Base-by-base conservation (phyloP, 768 basidiomycete species). In the Amanita muscaria region DNA sequence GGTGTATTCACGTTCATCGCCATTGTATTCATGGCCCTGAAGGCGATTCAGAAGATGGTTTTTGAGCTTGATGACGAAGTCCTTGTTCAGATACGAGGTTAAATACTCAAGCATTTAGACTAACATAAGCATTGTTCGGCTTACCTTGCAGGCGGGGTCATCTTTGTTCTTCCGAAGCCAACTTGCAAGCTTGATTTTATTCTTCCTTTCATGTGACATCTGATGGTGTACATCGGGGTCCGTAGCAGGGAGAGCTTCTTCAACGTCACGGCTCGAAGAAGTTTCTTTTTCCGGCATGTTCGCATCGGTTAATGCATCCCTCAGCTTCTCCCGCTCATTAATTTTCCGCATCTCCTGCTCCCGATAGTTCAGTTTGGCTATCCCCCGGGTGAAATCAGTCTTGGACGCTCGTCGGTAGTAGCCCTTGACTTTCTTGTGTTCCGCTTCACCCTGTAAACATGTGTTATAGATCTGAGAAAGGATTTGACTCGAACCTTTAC, bases 321-420 rank as follows among this genome's bases (percentile, higher is more conserved):
- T 31, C 29, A 31, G 8, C 5, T 16, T 40, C 38, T 23, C n/a
- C n/a, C n/a, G n/a, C n/a, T n/a, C n/a, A n/a, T n/a, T n/a, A n/a
- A n/a, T n/a, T n/a, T n/a, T n/a, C 7, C 24, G 40, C 5, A 41
- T 10, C 5, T 2, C 12, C 11, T 32, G n/a, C 16, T 47, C 35
- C 18, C 32, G n/a, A 9, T 36, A 40, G 12, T 47, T 8, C 23
- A 52, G 41, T 9, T 51, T 48, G 3, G 41, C 41, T n/a, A 58
- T 36, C 43, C 51, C 59, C 0, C 18, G 24, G 1, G 35, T 6
- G 11, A 58, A 36, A 30, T 52, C n/a, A 56, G 44, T 1, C 42
- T 67, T 68, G 51, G 61, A 63, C 2, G 61, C 62, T 0, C 53
- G 49, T 3, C 47, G 22, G 36, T 66, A 73, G 33, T 57, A 64